Base-by-base conservation (phyloP, 768 basidiomycete species). In the Boletus rubropictus region DNA sequence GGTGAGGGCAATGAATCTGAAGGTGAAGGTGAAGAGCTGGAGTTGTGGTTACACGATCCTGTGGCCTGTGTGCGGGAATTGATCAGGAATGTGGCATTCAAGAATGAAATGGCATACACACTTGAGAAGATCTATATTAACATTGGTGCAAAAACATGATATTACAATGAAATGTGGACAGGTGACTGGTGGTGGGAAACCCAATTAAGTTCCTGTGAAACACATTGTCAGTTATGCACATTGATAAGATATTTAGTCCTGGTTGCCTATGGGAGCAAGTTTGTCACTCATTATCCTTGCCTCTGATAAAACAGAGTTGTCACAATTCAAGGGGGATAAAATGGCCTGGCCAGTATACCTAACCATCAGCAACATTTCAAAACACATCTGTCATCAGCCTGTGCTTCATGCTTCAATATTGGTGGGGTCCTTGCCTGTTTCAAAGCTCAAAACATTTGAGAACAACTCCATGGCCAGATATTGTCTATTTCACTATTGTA, bases 121-220 rank as follows among this genome's bases (percentile, higher is more conserved):
- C 22, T 11, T 5, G 21, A 43, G 14, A 43, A 34, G 5, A 32
- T 43, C 4, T 43, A 24, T 12, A 18, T 11, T 0, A 11, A 35
- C n/a, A 7, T 1, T 12, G 1, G 3, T 1, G 2, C 10, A 17
- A 6, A 12, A 7, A 24, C n/a, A 12, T 4, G 4, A 21, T 4
- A 4, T 0, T 42, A 7, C 17, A n/a, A 42, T 0, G 11, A 42
- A 7, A 42, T 42, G 42, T 42, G 31, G 31, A 42, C 31, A 0
- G n/a, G 42, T 0, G n/a, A 33, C 11, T 42, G 42, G 42, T 42
- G 42, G 42, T 42, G 42, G 42, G 24, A 36, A 8, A 36, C 12
- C 6, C 35, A 36, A 3, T 18, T 36, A 21, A 3, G 35, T n/a
- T n/a, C n/a, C n/a, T n/a, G n/a, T n/a, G n/a, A n/a, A n/a, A n/a